Percentiles rank a stretch among this genome's conserved stretches.
Evolutionary conservation across 169 alveolate genomes (phyloP).

Genomic region (Cryptosporidium viatorum): DNA sequence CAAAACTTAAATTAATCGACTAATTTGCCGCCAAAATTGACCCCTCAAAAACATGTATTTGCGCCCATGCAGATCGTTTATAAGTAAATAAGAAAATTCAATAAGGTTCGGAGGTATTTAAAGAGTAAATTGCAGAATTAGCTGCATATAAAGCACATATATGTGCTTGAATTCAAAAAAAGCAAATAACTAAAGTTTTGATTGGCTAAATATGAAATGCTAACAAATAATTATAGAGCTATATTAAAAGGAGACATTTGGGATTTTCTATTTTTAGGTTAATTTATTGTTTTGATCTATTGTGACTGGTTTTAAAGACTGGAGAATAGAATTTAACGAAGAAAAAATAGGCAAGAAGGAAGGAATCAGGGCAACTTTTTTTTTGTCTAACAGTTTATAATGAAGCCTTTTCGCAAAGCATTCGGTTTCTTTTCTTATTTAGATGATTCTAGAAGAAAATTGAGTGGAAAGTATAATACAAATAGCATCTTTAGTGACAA

Average conservation of each 20-base stretch:
- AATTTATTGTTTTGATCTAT: background rate
- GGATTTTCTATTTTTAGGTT: background rate
- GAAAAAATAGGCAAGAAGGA: background rate
- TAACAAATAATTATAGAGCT: background rate
- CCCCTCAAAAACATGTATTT: conserved; percentile 18
- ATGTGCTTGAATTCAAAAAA: no score
- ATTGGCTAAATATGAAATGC: background rate
- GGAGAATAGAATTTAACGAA: background rate
- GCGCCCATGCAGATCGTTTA: conserved; percentile 61
- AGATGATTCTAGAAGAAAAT: background rate
- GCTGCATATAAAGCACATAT: background rate
- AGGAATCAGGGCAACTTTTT: background rate
- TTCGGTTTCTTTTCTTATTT: background rate
- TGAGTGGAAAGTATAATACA: background rate
- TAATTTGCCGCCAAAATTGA: conserved; percentile 21
- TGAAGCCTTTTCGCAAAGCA: conserved; percentile 1
- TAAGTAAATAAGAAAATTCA: conserved; percentile 36
- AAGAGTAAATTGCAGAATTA: no score
- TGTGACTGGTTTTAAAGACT: background rate
- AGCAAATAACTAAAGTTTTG: background rate
- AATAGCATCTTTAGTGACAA: background rate
- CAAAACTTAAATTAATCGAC: conserved; percentile 10
- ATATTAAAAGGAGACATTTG: background rate
- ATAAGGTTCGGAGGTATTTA: background rate
- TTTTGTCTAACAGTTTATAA: background rate